Evolutionary conservation across 2,329 filamentous ascomycete species (phyloP).

Genomic region (Cladobotryum protrusum): DNA sequence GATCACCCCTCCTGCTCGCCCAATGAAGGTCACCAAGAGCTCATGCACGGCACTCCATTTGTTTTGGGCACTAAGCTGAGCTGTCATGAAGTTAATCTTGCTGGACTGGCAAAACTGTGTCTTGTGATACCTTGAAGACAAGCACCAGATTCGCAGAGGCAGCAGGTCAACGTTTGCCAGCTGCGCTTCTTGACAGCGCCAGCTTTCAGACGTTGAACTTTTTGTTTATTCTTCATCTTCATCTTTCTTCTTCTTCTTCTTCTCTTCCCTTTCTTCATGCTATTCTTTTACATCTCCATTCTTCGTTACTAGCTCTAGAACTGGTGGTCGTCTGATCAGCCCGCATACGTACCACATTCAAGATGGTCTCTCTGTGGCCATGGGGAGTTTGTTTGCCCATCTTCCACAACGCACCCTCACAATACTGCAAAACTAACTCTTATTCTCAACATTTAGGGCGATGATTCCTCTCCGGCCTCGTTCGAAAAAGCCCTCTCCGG

Average conservation of each 20-base stretch:
- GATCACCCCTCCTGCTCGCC: slow-evolving; percentile 2
- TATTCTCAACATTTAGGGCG: slow-evolving; percentile 47
- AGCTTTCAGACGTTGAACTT: not conserved
- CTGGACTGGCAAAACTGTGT: too few relatives aligned
- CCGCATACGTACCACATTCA: slow-evolving; percentile 12
- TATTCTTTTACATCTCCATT: not conserved
- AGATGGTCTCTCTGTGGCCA: slow-evolving; percentile 81
- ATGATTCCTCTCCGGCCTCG: slow-evolving; percentile 75
- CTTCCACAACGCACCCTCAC: not conserved
- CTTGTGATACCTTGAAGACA: not conserved
- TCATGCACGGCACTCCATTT: slow-evolving; percentile 2
- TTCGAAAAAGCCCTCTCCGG: slow-evolving; percentile 88
- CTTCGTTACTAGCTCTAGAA: not conserved
- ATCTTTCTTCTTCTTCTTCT: slow-evolving; percentile 2
- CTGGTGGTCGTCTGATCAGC: not conserved
- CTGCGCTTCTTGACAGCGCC: not conserved
- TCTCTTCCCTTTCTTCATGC: not conserved
- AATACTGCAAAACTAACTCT: not conserved
- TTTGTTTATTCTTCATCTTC: not conserved
- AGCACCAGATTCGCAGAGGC: not conserved
- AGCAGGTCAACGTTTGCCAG: not conserved
- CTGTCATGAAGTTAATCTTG: too few relatives aligned
- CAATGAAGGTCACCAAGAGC: slow-evolving; percentile 11
- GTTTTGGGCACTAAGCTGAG: not conserved
- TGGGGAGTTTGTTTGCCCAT: slow-evolving; percentile 56